Evolutionary conservation across 2,329 filamentous ascomycete species (phyloP).

Genomic region (Pseudogymnoascus sp.): DNA sequence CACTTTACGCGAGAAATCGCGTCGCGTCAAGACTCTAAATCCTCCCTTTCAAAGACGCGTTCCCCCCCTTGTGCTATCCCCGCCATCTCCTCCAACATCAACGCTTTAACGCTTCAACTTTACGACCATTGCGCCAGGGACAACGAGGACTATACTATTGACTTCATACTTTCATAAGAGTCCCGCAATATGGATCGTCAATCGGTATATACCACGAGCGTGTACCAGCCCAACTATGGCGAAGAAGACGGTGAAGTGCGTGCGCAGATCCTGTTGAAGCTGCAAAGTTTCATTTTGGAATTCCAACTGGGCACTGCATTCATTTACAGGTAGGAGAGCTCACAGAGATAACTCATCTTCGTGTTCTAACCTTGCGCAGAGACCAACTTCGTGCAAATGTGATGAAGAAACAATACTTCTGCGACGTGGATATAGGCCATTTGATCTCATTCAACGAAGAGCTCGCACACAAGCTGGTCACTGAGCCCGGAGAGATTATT

Average conservation of each 20-base stretch:
- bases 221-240: conserved; percentile 64
- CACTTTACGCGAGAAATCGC: conserved; percentile 14
- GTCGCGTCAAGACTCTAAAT: conserved; percentile 11
- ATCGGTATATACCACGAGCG: conserved; percentile 77
- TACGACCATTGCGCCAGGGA: not conserved
- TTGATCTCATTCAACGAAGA: conserved; percentile 95
- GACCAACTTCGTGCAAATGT: conserved; percentile 95
- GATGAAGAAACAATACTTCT: conserved; percentile 87
- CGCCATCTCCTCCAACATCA: conserved; percentile 2
- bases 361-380: conserved; percentile 41
- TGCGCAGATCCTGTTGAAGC: conserved; percentile 66
- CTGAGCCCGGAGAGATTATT: conserved; percentile 86
- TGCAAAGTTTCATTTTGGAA: conserved; percentile 87
- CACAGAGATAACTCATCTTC: not conserved
- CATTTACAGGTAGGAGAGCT: conserved; percentile 70
- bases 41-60: conserved; percentile 8
- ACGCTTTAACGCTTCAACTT: not conserved
- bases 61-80: not conserved
- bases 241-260: conserved; percentile 60
- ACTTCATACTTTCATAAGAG: conserved; percentile 7
- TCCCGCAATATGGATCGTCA: conserved; percentile 63
- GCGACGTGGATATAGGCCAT: conserved; percentile 92
- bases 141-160: not conserved
- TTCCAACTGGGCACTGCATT: conserved; percentile 93
- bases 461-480: conserved; percentile 80